Evolutionary conservation across 148 eudicot genomes (phyloP).

Genomic region (Persicaria maculosa): DNA sequence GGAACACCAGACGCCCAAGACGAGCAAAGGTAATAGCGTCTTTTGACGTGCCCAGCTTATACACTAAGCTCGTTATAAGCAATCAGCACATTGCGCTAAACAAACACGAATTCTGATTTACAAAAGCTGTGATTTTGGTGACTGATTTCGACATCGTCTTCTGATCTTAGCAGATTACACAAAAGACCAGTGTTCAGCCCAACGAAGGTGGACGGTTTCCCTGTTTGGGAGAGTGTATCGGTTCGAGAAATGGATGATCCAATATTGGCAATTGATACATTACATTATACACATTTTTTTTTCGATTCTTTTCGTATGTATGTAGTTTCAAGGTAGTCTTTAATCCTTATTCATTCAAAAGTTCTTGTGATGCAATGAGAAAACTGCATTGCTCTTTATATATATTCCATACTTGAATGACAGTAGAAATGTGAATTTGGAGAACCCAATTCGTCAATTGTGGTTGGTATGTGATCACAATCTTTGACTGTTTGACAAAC

Average conservation of each 20-base stretch:
- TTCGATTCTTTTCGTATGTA: not conserved
- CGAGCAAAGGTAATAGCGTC: conserved; percentile 41
- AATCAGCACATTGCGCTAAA: too few relatives aligned
- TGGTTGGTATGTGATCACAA: too few relatives aligned
- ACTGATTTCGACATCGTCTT: not conserved
- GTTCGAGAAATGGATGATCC: not conserved
- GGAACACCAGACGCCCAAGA: conserved; percentile 53
- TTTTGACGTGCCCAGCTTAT: not conserved
- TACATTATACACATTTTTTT: not conserved
- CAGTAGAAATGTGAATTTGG: too few relatives aligned
- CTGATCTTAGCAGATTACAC: conserved; percentile 38
- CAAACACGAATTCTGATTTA: not conserved
- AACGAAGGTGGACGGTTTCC: conserved; percentile 46
- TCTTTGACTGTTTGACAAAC: too few relatives aligned
- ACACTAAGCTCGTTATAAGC: too few relatives aligned
- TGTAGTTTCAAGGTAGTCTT: not conserved
- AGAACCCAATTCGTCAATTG: too few relatives aligned
- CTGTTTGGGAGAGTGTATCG: conserved; percentile 56
- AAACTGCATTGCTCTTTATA: not conserved
- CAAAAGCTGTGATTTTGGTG: conserved; percentile 3
- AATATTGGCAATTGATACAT: not conserved
- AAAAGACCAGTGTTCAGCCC: conserved; percentile 31
- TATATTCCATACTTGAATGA: too few relatives aligned
- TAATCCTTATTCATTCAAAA: not conserved
- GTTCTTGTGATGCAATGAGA: not conserved